Conservation (phyloP, 805 yeast genomes). For the Candida chauliodis region DNA sequence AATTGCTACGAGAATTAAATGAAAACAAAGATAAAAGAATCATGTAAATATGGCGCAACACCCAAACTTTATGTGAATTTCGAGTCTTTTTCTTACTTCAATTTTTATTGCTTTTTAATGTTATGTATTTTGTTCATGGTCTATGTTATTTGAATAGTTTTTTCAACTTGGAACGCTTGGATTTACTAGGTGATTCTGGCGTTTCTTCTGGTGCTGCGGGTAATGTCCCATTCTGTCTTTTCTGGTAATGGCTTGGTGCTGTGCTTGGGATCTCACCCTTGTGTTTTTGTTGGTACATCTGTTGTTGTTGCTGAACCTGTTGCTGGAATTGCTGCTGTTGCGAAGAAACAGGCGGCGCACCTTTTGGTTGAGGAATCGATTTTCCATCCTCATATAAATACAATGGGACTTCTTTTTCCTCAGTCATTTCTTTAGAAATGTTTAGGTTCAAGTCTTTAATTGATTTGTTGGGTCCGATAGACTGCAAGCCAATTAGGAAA, state of each 20-base stretch:
- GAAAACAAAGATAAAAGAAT: too few species aligned
- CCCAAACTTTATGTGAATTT: too few species aligned
- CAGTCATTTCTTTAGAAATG: slow-evolving; percentile 22
- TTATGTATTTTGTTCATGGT: too few species aligned
- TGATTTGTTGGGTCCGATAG: slow-evolving; percentile 32
- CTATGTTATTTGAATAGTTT: slow-evolving; percentile 48
- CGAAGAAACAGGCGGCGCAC: neutral
- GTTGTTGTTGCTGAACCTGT: slow-evolving; percentile 12
- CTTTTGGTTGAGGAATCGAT: slow-evolving; percentile 13
- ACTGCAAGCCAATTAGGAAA: slow-evolving; percentile 41
- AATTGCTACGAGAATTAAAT: too few species aligned
- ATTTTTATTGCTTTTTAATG: too few species aligned
- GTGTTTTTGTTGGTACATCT: slow-evolving; percentile 7
- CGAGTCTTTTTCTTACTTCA: too few species aligned
- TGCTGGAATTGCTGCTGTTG: slow-evolving; percentile 7
- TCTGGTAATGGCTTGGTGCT: slow-evolving; percentile 25
- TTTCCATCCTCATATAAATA: slow-evolving; percentile 34
- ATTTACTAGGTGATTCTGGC: slow-evolving; percentile 10
- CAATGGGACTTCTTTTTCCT: slow-evolving; percentile 40
- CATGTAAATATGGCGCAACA: too few species aligned
- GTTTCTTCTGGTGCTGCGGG: neutral
- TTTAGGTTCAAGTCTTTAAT: slow-evolving; percentile 42
- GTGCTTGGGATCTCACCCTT: neutral
- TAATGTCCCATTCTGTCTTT: slow-evolving; percentile 10
- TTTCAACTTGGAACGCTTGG: slow-evolving; percentile 45